Base-by-base conservation (phyloP, 1,284 basidiomycete genomes). In the Puccinia hordei region DNA sequence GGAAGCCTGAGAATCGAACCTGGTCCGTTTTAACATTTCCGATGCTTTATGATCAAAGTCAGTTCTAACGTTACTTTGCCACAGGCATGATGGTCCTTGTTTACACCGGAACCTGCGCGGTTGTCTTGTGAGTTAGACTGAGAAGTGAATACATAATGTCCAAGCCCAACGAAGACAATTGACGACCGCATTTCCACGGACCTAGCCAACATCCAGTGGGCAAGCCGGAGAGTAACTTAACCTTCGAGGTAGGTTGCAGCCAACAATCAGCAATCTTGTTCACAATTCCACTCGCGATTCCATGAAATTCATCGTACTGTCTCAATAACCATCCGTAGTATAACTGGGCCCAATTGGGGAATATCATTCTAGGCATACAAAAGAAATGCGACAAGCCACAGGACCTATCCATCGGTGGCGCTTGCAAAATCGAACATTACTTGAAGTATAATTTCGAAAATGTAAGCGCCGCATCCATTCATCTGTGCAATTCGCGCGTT, bases 1-100 rank as follows among this genome's bases (percentile, higher is more conserved):
- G 77, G 77, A 27, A 72, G 68, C 46, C 51, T 80, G 35, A 73
- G 41, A 33, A 68, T 68, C 2, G 6, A 13, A 5, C 69, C 77
- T 46, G 77, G 77, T 80, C 27, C 57, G 77, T 73, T 12, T 33
- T 33, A 13, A 66, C 19, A 4, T 24, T n/a, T 66, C 22, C 35
- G 5, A 38, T 38, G 33, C 33, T 1, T 63, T 38, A 33, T 38
- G 33, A 38, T 6, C 1, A 24, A 24, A 27, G 5, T 5, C n/a
- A n/a, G 9, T 10, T 55, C 12, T 24, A 27, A 63, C 15, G 2
- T 33, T 35, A 41, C 27, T 33, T 35, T 44, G 12, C 41, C n/a
- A 12, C 41, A 69, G 66, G 68, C 53, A 6, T 17, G 15, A 8
- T 6, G 12, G n/a, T 71, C 46, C 10, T 46, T 33, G 68, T 51